Base-by-base conservation (phyloP, 2,329 filamentous ascomycete species). In the Cladosporium sp. region DNA sequence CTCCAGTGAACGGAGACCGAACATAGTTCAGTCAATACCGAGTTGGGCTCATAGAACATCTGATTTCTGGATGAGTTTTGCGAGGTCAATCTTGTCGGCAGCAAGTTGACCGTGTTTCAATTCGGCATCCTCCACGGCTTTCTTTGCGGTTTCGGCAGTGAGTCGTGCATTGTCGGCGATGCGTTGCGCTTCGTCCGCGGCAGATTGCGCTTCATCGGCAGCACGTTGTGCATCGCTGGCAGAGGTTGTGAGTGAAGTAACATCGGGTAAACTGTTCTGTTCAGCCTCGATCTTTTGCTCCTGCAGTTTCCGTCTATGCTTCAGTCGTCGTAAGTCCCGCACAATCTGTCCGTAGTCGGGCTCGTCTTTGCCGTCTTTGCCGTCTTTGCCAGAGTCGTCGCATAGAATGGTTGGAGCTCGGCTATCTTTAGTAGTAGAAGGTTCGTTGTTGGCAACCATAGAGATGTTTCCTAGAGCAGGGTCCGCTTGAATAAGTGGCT, bases 281-380 rank as follows among this genome's bases (percentile, higher is more conserved):
- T 72, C 72, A 0, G 63, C 67, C n/a, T 55, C 71, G 24, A 62
- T 72, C 12, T 67, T 74, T 14, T 70, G 64, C 26, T 70, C 74
- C 65, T 71, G 72, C 26, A 72, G 70, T 21, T 59, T 69, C 12
- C 52, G 68, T 36, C 34, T n/a, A n/a, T 34, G 32, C 30, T 57
- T 30, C n/a, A 34, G 4, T 11, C 32, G 54, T 7, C 14, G 30
- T 15, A 36, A 15, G 5, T 21, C 18, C 15, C 28, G 54, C 32
- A 57, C 54, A 18, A 34, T 34, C 21, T 30, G 15, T 51, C 21
- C 47, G n/a, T 24, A 51, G 47, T 51, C 47, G 24, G 47, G n/a
- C 15, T 26, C 47, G 24, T 51, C 47, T 51, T 26, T 28, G 47
- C 47, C 21, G 11, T 51, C 12, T 26, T 26, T n/a, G 21, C 24